Evolutionary conservation across 805 yeast species (phyloP).

Genomic region (Saccharomycopsis sp.): DNA sequence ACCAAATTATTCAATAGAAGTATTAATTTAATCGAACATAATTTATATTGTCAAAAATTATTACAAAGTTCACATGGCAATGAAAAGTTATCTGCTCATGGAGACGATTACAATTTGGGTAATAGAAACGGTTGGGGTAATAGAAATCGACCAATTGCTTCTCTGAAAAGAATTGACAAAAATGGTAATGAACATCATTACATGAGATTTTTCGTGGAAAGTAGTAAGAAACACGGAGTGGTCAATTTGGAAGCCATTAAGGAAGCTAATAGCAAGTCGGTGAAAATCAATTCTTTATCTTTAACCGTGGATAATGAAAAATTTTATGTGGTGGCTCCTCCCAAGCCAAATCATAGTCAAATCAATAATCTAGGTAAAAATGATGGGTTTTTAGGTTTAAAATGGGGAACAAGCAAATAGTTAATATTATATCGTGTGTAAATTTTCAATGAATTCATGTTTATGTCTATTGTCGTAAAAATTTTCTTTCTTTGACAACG

Average conservation of each 20-base stretch:
- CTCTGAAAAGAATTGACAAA: conserved; percentile 53
- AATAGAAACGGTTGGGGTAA: conserved; percentile 60
- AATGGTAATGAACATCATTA: conserved; percentile 65
- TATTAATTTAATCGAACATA: conserved; percentile 63
- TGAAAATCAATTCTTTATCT: conserved; percentile 7
- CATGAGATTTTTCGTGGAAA: conserved; percentile 82
- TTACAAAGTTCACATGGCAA: conserved; percentile 37
- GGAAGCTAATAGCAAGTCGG: conserved; percentile 14
- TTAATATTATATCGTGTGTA: no score
- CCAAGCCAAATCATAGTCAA: not conserved
- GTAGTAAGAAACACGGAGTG: conserved; percentile 51
- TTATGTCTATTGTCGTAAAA: no score
- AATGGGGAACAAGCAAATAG: conserved; percentile 15
- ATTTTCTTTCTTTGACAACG: no score
- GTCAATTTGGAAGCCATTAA: conserved; percentile 78
- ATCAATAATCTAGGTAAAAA: not conserved
- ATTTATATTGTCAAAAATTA: conserved; percentile 44
- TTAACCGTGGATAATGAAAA: conserved; percentile 15
- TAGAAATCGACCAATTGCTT: conserved; percentile 74
- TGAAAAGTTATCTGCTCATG: conserved; percentile 70
- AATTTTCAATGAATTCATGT: no score
- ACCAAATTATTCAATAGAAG: conserved; percentile 86
- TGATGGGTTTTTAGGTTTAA: conserved; percentile 10
- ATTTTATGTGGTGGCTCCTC: conserved; percentile 14
- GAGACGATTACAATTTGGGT: conserved; percentile 37